phyloP scores from a whole-genome alignment of 768 basidiomycete species.

The Trametes meyenii region DNA sequence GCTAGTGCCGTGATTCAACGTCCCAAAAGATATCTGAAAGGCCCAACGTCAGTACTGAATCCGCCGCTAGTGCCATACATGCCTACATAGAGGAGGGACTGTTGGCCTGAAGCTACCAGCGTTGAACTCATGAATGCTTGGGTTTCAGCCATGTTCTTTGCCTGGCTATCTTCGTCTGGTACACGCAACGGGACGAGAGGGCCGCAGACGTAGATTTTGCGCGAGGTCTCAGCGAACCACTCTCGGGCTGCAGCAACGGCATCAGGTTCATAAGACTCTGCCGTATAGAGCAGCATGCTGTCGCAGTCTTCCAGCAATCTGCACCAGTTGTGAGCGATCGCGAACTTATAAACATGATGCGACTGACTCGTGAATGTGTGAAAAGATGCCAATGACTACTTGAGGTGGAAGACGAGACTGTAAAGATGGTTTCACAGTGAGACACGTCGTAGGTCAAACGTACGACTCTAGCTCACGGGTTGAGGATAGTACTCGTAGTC shows the following conservation, averaged over 20 bases:
- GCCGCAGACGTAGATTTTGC: constrained; percentile 22
- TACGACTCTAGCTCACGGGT: constrained; percentile 8
- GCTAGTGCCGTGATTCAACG: constrained; percentile 16
- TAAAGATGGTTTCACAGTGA: not conserved
- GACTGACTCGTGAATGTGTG: constrained; percentile 1
- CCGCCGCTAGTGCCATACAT: not conserved
- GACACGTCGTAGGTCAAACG: not conserved
- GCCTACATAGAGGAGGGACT: constrained; percentile 17
- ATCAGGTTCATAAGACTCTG: constrained; percentile 26
- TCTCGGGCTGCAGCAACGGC: constrained; percentile 10
- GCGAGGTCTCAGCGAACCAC: constrained; percentile 23
- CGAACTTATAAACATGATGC: not conserved
- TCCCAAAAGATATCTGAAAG: constrained; percentile 27
- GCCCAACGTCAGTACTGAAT: too few species aligned
- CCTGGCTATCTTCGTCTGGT: constrained; percentile 14
- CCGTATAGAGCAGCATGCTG: constrained; percentile 22
- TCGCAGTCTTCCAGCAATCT: constrained; percentile 14
- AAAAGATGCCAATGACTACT: not conserved
- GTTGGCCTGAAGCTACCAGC: constrained; percentile 20
- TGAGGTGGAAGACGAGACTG: not conserved
- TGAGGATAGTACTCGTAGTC: constrained; percentile 28
- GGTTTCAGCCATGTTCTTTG: constrained; percentile 16
- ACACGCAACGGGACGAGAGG: constrained; percentile 15
- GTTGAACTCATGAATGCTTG: constrained; percentile 24
- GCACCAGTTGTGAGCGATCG: not conserved